Base-by-base conservation (phyloP, 106 monocot species). In the Xerophyta viscosa region DNA sequence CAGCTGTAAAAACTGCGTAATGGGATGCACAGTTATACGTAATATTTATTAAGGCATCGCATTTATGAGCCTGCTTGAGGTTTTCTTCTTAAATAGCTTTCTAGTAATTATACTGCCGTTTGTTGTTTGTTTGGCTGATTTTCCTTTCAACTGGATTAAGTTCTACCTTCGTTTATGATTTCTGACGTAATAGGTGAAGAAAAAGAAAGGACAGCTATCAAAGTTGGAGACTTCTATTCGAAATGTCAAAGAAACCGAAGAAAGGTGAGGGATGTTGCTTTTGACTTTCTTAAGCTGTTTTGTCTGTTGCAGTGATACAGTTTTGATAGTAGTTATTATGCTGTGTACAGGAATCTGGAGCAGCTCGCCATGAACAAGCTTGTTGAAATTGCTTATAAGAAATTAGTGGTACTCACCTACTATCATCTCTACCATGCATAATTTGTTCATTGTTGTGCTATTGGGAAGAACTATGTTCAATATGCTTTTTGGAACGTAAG, bases 281-380 rank as follows among this genome's bases (percentile, higher is more conserved):
- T 20, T 13, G 29, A 41, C 30, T 51, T 53, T 10, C 52, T 53
- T 27, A 19, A 4, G n/a, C n/a, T 18, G 22, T 47, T 47, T 47
- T 2, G 46, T 20, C 39, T 12, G 15, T 12, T 1, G 15, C 15
- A 39, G 13, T 39, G 39, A 3, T 39, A 39, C 15, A 47, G 8
- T 47, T 47, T 8, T 20, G 3, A 1, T 5, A 17, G 41, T 39
- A 41, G 20, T 39, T 15, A 4, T 30, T 20, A 10, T 24, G 10
- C 8, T 60, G 39, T 18, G 36, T 48, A 37, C 75, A 96, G 96
- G 79, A 75, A 74, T 15, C 50, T 89, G 36, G 89, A 96, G 67
- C 69, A 72, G 57, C 46, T 78, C 73, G 89, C 96, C 17, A 76
- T 89, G 81, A 46, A 89, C 69, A 82, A 74, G 50, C 78, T 89